A percentile compares a stretch with the other conserved stretches of the same genome.
phyloP scores from a whole-genome alignment of 352 stramenopile species.

The Phytopythium kandeliae region DNA sequence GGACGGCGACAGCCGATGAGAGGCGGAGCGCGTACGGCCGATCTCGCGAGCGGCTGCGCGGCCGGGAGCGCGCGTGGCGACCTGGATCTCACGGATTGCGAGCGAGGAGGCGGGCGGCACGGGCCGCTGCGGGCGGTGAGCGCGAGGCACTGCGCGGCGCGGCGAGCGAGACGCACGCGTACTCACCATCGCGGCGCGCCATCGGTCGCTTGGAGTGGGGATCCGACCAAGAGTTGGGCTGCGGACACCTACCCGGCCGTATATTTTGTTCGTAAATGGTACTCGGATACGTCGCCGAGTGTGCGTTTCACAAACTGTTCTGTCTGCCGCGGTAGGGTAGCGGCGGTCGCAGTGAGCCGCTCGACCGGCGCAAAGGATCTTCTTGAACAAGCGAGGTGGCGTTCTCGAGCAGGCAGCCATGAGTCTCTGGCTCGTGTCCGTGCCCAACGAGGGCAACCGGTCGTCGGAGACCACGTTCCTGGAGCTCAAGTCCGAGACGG shows the following conservation, averaged over 20 bases:
- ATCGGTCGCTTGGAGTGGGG: background rate
- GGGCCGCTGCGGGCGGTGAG: constrained; percentile 2
- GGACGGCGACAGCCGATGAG: no score
- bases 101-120: background rate
- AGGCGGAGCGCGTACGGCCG: background rate
- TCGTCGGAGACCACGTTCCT: constrained; percentile 83
- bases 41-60: constrained; percentile 1
- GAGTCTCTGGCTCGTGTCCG: constrained; percentile 77
- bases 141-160: background rate
- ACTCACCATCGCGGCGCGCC: constrained; percentile 1
- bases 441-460: constrained; percentile 79
- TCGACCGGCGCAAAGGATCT: constrained; percentile 21
- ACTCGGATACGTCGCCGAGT: no score
- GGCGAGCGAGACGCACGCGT: background rate
- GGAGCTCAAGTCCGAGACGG: constrained; percentile 80
- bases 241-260: background rate
- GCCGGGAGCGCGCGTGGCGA: constrained; percentile 1
- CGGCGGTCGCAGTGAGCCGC: no score
- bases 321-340: no score
- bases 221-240: background rate
- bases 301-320: no score
- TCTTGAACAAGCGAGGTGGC: constrained; percentile 30
- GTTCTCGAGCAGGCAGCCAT: constrained; percentile 14
- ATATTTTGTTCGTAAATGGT: background rate
- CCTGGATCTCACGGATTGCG: constrained; percentile 1